Evolutionary conservation across 2,329 filamentous ascomycete genomes (phyloP).

Genomic region (Aspergillus fischeri): DNA sequence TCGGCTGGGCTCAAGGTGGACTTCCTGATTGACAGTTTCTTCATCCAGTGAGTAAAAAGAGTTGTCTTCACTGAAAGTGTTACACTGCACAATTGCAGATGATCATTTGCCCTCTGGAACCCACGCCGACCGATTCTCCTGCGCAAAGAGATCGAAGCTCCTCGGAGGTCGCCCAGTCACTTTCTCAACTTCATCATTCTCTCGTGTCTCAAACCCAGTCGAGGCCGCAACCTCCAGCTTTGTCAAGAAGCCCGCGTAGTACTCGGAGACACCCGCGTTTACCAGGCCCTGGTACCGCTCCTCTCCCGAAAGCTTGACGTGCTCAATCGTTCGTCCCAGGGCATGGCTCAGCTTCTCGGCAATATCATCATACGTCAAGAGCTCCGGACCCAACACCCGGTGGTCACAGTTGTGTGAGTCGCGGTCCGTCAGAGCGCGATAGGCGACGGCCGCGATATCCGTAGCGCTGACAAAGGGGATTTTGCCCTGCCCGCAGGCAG

Average conservation of each 20-base stretch:
- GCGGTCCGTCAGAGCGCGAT: slow-evolving; percentile 37
- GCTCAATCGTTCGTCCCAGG: neutral
- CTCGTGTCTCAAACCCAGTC: neutral
- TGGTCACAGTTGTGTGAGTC: slow-evolving; percentile 42
- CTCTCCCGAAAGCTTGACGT: neutral
- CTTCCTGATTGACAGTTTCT: neutral
- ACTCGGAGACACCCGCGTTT: neutral
- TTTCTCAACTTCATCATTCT: slow-evolving; percentile 1
- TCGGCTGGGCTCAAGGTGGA: neutral
- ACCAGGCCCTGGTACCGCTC: neutral
- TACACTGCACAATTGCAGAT: neutral
- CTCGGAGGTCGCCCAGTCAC: slow-evolving; percentile 1
- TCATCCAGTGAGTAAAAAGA: neutral
- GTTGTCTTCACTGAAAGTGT: neutral
- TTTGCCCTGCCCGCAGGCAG: slow-evolving; percentile 42
- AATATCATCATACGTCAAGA: slow-evolving; percentile 31
- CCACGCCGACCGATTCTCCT: slow-evolving; percentile 1
- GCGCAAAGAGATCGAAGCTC: slow-evolving; percentile 1
- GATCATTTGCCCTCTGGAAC: neutral
- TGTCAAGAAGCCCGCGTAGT: neutral
- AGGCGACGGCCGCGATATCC: slow-evolving; percentile 47
- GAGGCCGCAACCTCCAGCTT: slow-evolving; percentile 1
- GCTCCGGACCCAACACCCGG: slow-evolving; percentile 29
- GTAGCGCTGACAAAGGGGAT: slow-evolving; percentile 46
- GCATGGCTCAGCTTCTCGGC: neutral